A percentile compares a stretch with the other conserved stretches of the same genome.
phyloP scores from a whole-genome alignment of 441 rosid species.

The Rhodomyrtus psidioides region DNA sequence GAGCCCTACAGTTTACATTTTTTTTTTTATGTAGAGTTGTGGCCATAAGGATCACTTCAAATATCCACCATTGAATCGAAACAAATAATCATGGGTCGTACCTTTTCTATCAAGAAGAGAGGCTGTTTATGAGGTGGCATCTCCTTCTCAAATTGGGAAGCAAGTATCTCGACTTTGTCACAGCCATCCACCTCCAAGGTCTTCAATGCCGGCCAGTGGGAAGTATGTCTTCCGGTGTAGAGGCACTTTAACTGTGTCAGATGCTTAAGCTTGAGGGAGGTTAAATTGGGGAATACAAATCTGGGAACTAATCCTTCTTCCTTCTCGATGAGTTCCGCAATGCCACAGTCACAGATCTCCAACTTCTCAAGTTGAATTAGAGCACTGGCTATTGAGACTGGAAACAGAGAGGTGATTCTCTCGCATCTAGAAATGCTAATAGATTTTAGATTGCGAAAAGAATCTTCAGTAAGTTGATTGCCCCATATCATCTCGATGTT shows the following conservation, averaged over 20 bases:
- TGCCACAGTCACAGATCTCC: neutral
- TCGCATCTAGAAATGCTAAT: rapidly evolving
- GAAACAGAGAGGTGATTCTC: neutral
- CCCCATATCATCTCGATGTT: too few species aligned
- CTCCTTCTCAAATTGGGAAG: neutral
- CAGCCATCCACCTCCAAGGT: neutral
- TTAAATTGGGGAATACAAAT: neutral
- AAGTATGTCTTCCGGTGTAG: neutral
- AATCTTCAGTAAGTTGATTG: too few species aligned
- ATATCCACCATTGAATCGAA: rapidly evolving
- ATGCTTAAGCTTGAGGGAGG: neutral
- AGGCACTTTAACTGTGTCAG: neutral
- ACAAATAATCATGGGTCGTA: neutral
- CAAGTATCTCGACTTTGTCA: neutral
- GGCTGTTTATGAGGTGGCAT: neutral
- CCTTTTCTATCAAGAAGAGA: neutral
- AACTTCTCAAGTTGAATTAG: neutral
- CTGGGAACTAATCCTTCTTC: rapidly evolving
- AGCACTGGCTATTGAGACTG: rapidly evolving
- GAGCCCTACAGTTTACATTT: too few species aligned
- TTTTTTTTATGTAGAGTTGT: neutral
- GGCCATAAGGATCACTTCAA: neutral
- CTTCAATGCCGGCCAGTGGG: neutral
- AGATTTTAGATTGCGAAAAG: too few species aligned
- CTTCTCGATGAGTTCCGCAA: neutral